These are phyloP conservation scores for Pogostemon cablin DNA, from an alignment of 257 asterid species.

Conservation along the genomic window DNA sequence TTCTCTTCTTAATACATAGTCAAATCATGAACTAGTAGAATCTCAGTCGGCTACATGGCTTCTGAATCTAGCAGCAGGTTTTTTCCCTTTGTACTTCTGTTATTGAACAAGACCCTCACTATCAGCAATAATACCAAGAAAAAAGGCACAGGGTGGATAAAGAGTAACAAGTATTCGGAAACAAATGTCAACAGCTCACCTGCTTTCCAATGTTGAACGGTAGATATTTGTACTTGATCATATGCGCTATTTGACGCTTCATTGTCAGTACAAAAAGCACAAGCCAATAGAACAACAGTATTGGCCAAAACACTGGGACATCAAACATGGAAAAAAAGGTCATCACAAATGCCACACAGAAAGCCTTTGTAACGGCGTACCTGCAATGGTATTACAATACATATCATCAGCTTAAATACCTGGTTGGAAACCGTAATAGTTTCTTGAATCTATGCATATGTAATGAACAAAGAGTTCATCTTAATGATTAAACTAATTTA, in stretches of 20 bases:
- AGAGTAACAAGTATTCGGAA: neutral
- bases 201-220: constrained; percentile 87
- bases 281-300: constrained; percentile 80
- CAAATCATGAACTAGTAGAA: constrained; percentile 20
- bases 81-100: constrained; percentile 57
- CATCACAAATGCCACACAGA: constrained; percentile 76
- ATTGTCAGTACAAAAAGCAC: constrained; percentile 85
- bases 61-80: constrained; percentile 46
- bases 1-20: constrained; percentile 15
- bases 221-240: constrained; percentile 83
- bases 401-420: constrained; percentile 23
- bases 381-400: constrained; percentile 41
- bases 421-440: neutral
- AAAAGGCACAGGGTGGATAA: neutral
- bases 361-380: constrained; percentile 93
- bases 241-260: constrained; percentile 88
- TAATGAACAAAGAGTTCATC: neutral
- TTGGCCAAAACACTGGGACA: constrained; percentile 97
- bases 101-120: neutral
- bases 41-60: constrained; percentile 53
- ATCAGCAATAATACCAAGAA: neutral
- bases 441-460: neutral
- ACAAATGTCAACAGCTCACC: constrained; percentile 43
- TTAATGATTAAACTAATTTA: neutral
- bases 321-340: constrained; percentile 87